Conservation (phyloP, 208 protist genomes). For the Trypanosoma cruzi region DNA sequence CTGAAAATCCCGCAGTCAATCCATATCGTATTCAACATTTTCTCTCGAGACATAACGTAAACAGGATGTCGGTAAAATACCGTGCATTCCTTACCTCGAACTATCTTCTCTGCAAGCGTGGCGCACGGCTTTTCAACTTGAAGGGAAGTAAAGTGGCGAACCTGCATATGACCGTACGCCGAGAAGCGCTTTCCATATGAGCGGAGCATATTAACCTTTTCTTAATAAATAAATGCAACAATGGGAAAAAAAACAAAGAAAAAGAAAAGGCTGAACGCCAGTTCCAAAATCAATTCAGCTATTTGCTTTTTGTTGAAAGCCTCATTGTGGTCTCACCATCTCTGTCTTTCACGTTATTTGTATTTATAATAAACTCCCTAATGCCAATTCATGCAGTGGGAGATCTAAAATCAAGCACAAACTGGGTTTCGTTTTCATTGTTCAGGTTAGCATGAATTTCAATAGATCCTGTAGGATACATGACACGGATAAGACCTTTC, state of each 20-base stretch:
- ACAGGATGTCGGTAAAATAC: constrained; percentile 87
- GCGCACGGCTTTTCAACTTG: constrained; percentile 89
- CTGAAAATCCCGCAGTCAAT: constrained; percentile 82
- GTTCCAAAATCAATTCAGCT: constrained; percentile 7
- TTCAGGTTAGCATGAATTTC: constrained; percentile 44
- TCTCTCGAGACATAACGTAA: constrained; percentile 91
- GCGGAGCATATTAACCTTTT: constrained; percentile 29
- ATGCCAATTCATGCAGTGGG: constrained; percentile 1
- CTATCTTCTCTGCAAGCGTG: constrained; percentile 87
- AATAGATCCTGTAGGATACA: constrained; percentile 42
- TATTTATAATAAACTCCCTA: background rate
- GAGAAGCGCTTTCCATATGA: constrained; percentile 7
- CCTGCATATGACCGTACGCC: constrained; percentile 32
- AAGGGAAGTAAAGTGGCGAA: constrained; percentile 41
- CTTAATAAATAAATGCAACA: constrained; percentile 8
- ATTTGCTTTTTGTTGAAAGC: background rate
- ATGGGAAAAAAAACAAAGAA: constrained; percentile 23
- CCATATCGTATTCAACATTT: constrained; percentile 91
- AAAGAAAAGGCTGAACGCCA: constrained; percentile 5
- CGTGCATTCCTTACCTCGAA: constrained; percentile 48
- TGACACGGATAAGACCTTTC: constrained; percentile 44
- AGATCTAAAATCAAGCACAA: constrained; percentile 63
- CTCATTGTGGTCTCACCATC: background rate
- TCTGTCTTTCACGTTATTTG: background rate
- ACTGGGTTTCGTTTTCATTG: constrained; percentile 64